These are phyloP conservation scores for Buddleja alternifolia DNA, from an alignment of 257 asterid species.

Conservation along the genomic window DNA sequence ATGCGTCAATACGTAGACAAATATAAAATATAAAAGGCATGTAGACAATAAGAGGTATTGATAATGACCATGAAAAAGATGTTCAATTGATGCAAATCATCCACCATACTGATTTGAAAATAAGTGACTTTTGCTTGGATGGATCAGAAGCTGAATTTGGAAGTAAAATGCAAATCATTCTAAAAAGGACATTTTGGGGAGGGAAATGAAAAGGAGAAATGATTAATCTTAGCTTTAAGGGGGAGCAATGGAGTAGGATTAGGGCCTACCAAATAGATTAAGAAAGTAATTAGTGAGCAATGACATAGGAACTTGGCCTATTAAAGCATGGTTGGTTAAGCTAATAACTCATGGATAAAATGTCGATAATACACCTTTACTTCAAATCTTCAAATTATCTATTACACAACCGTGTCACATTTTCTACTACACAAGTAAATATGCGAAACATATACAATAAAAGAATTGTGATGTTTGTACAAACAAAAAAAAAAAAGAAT, in stretches of 20 bases:
- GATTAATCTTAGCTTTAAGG: constrained; percentile 79
- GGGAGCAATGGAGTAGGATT: constrained; percentile 52
- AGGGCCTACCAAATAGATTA: constrained; percentile 46
- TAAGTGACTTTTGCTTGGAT: constrained; percentile 53
- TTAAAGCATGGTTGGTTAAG: constrained; percentile 33
- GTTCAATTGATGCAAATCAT: constrained; percentile 63
- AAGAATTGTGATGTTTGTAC: too few species aligned
- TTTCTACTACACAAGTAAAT: too few species aligned
- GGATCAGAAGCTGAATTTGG: constrained; percentile 69
- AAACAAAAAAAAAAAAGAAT: too few species aligned
- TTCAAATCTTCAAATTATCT: too few species aligned
- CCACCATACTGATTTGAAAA: constrained; percentile 66
- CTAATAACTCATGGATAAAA: constrained; percentile 40
- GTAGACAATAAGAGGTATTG: neutral
- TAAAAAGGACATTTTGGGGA: constrained; percentile 42
- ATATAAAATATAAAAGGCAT: neutral
- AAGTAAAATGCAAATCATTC: constrained; percentile 72
- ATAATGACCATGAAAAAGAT: constrained; percentile 36
- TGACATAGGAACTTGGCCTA: constrained; percentile 31
- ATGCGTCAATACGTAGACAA: constrained; percentile 35
- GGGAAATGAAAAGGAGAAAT: constrained; percentile 39
- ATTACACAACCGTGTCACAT: too few species aligned
- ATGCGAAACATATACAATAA: too few species aligned
- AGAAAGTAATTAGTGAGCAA: constrained; percentile 38
- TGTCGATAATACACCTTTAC: too few species aligned